A percentile compares a stretch with the other conserved stretches of the same genome.
Evolutionary conservation across 2,329 filamentous ascomycete species (phyloP).

Genomic region (Neopestalotiopsis sp.): DNA sequence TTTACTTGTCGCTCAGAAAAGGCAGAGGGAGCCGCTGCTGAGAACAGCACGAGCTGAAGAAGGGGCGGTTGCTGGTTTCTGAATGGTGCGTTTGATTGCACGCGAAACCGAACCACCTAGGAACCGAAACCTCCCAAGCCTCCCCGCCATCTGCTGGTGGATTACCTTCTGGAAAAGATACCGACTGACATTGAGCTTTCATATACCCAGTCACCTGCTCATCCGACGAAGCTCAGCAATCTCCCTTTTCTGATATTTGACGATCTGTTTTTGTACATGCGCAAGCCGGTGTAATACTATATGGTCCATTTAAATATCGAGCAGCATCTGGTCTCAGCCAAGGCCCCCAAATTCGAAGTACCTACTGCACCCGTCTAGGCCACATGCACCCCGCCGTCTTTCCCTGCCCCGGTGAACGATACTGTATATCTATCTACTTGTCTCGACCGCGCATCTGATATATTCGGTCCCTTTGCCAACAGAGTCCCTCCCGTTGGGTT

Average conservation of each 20-base stretch:
- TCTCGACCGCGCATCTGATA: neutral
- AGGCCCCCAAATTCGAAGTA: neutral
- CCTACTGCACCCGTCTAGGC: neutral
- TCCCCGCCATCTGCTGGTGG: neutral
- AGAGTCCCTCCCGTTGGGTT: neutral
- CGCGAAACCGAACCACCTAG: neutral
- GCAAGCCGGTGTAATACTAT: constrained; percentile 28
- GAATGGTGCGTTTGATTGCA: constrained; percentile 15
- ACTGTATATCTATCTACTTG: constrained; percentile 10
- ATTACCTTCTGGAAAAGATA: neutral
- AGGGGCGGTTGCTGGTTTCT: neutral
- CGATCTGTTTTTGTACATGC: constrained; percentile 9
- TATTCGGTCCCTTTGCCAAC: constrained; percentile 11
- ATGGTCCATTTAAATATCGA: constrained; percentile 19
- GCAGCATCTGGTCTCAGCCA: neutral
- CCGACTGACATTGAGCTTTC: constrained; percentile 7
- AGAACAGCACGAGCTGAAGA: neutral
- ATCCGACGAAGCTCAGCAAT: neutral
- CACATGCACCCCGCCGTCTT: neutral
- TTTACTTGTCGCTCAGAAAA: neutral
- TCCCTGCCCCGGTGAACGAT: neutral
- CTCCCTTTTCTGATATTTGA: constrained; percentile 4
- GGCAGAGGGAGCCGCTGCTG: constrained; percentile 3
- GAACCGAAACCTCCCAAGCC: constrained; percentile 4
- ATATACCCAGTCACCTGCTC: constrained; percentile 6